Conservation (phyloP, 208 protist species). For the Acanthamoeba culbertsoni region DNA sequence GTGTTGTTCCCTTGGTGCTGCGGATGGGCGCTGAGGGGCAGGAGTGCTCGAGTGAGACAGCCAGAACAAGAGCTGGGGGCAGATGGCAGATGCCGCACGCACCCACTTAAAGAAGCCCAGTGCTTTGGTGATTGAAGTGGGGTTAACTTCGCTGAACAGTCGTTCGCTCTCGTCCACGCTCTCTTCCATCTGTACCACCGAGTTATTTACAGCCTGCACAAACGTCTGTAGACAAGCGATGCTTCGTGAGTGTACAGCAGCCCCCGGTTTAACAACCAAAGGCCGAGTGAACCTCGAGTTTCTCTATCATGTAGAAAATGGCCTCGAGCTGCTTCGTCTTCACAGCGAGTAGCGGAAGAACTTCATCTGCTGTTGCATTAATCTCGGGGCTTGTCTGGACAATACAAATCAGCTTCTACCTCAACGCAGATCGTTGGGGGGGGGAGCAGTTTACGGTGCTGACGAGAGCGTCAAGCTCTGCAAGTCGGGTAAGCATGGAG, state of each 20-base stretch:
- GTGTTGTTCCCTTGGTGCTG: background rate
- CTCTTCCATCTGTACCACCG: conserved; percentile 59
- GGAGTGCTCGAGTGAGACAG: background rate
- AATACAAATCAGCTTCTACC: background rate
- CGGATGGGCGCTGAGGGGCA: background rate
- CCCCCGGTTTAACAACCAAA: background rate
- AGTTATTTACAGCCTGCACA: conserved; percentile 53
- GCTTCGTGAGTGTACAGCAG: background rate
- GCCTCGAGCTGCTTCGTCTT: conserved; percentile 39
- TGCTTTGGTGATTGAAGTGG: conserved; percentile 46
- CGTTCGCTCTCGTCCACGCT: conserved; percentile 24
- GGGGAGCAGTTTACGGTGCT: background rate
- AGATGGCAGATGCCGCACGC: background rate
- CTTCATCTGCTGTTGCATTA: background rate
- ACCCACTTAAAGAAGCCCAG: conserved; percentile 55
- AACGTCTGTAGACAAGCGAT: background rate
- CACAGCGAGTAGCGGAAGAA: conserved; percentile 24
- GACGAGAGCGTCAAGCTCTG: conserved; percentile 26
- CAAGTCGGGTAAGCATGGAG: conserved; percentile 20
- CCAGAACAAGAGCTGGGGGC: background rate
- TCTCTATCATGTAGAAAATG: conserved; percentile 57
- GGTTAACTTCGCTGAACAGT: conserved; percentile 40
- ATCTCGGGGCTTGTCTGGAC: conserved; percentile 45
- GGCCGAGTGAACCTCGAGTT: background rate
- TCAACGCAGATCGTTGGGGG: background rate